Percentiles rank a stretch among this genome's conserved stretches.
Conservation (phyloP, 495 filamentous ascomycete species). For the Rostrohypoxylon terebratum region DNA sequence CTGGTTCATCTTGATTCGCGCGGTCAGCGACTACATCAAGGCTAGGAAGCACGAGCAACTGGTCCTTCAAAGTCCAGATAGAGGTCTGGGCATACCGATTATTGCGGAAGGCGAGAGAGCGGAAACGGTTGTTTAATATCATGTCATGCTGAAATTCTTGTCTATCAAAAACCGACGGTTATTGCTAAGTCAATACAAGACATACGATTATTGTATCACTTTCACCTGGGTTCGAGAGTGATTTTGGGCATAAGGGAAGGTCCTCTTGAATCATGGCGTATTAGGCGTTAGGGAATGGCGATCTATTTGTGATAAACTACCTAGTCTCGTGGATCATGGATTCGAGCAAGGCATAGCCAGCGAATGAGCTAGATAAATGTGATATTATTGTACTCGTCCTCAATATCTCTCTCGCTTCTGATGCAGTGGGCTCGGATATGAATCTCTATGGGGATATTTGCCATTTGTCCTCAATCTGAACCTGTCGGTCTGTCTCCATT, state of each 20-base stretch:
- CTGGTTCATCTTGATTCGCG: constrained; percentile 95
- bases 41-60: constrained; percentile 91
- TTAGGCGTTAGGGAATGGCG: constrained; percentile 10
- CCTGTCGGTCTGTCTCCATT: neutral
- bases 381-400: constrained; percentile 1
- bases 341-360: constrained; percentile 21
- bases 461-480: neutral
- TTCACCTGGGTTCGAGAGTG: neutral
- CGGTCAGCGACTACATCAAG: constrained; percentile 87
- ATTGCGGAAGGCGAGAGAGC: constrained; percentile 88
- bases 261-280: constrained; percentile 24
- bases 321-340: constrained; percentile 1
- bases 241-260: constrained; percentile 13
- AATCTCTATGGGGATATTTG: neutral
- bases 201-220: constrained; percentile 31
- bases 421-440: neutral
- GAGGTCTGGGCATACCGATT: constrained; percentile 85
- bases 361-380: constrained; percentile 14
- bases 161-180: constrained; percentile 13
- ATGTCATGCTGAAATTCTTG: neutral
- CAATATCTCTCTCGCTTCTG: too few relatives aligned
- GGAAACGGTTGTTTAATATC: constrained; percentile 79
- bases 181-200: constrained; percentile 28
- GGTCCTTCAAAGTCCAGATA: constrained; percentile 92
- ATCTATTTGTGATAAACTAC: constrained; percentile 3